Percentiles rank a stretch among this genome's conserved stretches.
These are phyloP conservation scores for Didymella pomorum DNA, from an alignment of 2,329 filamentous ascomycete species.

Conservation along the genomic window DNA sequence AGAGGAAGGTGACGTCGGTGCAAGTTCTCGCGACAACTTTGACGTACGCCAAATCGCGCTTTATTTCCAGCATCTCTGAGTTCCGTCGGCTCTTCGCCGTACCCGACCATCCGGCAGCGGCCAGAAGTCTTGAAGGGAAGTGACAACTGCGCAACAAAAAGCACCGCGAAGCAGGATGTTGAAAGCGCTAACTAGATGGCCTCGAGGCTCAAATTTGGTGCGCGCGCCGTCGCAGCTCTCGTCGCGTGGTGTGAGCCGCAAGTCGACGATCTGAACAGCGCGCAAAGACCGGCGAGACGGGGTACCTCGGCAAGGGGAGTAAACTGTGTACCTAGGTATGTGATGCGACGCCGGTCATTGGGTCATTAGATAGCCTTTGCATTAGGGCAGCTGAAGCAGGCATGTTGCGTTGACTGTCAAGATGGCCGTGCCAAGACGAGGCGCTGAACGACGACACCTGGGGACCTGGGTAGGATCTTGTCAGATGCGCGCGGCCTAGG, in stretches of 20 bases:
- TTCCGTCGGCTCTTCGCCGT: background rate
- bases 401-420: no score
- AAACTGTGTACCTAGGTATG: background rate
- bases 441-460: no score
- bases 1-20: conserved; percentile 4
- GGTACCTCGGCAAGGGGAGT: background rate
- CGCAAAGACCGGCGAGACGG: background rate
- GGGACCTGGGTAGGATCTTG: no score
- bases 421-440: no score
- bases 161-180: background rate
- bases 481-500: no score
- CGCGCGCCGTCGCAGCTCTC: background rate
- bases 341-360: background rate
- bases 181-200: background rate
- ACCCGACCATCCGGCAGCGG: background rate
- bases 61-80: background rate
- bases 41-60: background rate
- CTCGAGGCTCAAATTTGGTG: background rate
- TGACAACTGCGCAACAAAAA: background rate
- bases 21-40: background rate
- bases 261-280: background rate
- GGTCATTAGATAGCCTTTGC: no score
- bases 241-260: background rate
- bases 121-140: background rate
- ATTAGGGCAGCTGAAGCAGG: no score